phyloP scores from a whole-genome alignment of 345 rosid species.

The Schrenkiella parvula region DNA sequence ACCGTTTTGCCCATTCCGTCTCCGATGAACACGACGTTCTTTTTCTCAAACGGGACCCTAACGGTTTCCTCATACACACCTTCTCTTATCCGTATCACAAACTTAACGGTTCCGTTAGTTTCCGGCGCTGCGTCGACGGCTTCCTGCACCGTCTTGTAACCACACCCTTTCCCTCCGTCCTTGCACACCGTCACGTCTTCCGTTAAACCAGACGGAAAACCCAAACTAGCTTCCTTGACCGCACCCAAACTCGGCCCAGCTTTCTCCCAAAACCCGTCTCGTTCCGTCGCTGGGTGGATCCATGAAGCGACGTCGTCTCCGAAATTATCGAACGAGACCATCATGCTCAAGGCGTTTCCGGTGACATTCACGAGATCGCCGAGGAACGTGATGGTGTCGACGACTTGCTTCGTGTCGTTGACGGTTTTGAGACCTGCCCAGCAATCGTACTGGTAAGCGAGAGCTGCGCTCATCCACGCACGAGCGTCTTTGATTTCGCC shows the following conservation, averaged over 20 bases:
- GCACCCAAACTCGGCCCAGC: constrained; percentile 11
- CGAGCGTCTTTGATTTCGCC: constrained; percentile 62
- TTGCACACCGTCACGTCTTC: constrained; percentile 73
- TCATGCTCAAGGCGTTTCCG: constrained; percentile 76
- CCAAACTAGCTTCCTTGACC: constrained; percentile 21
- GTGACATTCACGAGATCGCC: constrained; percentile 40
- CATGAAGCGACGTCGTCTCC: constrained; percentile 50
- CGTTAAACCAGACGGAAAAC: constrained; percentile 45
- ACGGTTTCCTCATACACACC: constrained; percentile 84
- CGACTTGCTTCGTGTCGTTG: constrained; percentile 52
- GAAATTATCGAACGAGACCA: constrained; percentile 50
- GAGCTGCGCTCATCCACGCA: constrained; percentile 77
- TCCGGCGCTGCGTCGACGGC: constrained; percentile 82
- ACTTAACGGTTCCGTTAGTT: constrained; percentile 37
- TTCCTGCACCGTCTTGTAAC: constrained; percentile 61
- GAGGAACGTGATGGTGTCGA: constrained; percentile 54
- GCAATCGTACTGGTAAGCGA: constrained; percentile 74
- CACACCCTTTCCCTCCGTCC: constrained; percentile 32
- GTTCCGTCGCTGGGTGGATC: constrained; percentile 72
- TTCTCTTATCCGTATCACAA: constrained; percentile 59
- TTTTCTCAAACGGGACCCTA: constrained; percentile 71
- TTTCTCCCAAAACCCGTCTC: constrained; percentile 66
- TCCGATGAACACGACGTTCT: constrained; percentile 73
- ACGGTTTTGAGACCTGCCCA: constrained; percentile 64
- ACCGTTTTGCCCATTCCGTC: constrained; percentile 88